Evolutionary conservation across 306 rosid species (phyloP).

Genomic region (Glycine tomentella): DNA sequence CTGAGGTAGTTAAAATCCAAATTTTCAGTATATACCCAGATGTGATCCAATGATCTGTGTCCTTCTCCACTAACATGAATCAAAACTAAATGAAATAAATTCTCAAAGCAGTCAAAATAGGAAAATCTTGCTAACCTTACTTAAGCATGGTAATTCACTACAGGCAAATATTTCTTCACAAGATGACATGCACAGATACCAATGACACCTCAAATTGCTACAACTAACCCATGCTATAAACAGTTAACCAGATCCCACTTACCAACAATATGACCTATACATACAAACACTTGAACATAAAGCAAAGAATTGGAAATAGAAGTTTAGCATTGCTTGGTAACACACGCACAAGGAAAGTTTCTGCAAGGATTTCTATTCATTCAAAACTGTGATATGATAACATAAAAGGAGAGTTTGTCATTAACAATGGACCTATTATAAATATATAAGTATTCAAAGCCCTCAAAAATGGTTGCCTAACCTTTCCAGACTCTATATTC

Average conservation of each 20-base stretch:
- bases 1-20: background rate
- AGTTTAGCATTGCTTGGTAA: constrained; percentile 19
- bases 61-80: background rate
- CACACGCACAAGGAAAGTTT: constrained; percentile 36
- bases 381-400: constrained; percentile 50
- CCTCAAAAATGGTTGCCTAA: constrained; percentile 67
- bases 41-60: background rate
- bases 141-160: background rate
- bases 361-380: constrained; percentile 53
- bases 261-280: constrained; percentile 22
- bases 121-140: background rate
- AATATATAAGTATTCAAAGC: constrained; percentile 59
- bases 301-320: background rate
- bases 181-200: background rate
- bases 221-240: background rate
- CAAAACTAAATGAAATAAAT: background rate
- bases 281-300: constrained; percentile 18
- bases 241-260: background rate
- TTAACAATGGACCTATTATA: constrained; percentile 50
- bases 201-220: constrained; percentile 16
- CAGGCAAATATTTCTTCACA: background rate
- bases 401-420: constrained; percentile 44
- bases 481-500: constrained; percentile 51
- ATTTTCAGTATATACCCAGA: background rate
- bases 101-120: background rate